phyloP scores from a whole-genome alignment of 2,329 filamentous ascomycete genomes.

The Ramichloridium luteum region DNA sequence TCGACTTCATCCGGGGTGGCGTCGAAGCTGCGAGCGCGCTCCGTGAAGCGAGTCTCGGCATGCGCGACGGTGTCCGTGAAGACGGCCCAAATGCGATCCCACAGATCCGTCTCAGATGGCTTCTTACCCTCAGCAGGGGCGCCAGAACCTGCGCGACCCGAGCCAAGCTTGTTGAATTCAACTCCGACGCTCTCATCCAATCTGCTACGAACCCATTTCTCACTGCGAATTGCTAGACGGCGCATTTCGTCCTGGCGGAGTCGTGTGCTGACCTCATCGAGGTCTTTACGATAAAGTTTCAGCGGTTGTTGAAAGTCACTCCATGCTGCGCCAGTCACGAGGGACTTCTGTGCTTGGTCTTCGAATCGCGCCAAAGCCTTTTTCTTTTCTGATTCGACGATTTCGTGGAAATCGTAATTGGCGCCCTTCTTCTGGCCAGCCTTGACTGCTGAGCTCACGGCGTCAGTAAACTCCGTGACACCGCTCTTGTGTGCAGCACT shows the following conservation, averaged over 20 bases:
- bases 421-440: conserved; percentile 82
- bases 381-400: conserved; percentile 72
- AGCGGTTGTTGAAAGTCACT: conserved; percentile 75
- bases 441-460: conserved; percentile 79
- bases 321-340: conserved; percentile 74
- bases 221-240: conserved; percentile 75
- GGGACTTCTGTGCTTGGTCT: conserved; percentile 58
- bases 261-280: conserved; percentile 74
- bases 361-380: conserved; percentile 64
- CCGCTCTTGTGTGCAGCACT: conserved; percentile 80
- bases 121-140: conserved; percentile 69
- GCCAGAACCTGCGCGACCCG: conserved; percentile 68
- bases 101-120: conserved; percentile 72
- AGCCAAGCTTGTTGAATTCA: conserved; percentile 92
- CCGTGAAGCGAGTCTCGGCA: conserved; percentile 73
- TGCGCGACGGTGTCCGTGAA: conserved; percentile 75
- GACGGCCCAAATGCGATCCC: conserved; percentile 87
- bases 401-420: conserved; percentile 88
- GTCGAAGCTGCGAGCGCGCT: conserved; percentile 85
- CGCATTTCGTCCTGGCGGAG: conserved; percentile 94
- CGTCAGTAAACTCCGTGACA: conserved; percentile 71
- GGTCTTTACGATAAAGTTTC: conserved; percentile 71
- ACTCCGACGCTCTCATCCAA: conserved; percentile 78
- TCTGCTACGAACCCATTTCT: conserved; percentile 84
- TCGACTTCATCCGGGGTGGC: conserved; percentile 84